A percentile compares a stretch with the other conserved stretches of the same genome.
These are phyloP conservation scores for Monosporozyma aquatica DNA, from an alignment of 805 yeast genomes.

Conservation along the genomic window DNA sequence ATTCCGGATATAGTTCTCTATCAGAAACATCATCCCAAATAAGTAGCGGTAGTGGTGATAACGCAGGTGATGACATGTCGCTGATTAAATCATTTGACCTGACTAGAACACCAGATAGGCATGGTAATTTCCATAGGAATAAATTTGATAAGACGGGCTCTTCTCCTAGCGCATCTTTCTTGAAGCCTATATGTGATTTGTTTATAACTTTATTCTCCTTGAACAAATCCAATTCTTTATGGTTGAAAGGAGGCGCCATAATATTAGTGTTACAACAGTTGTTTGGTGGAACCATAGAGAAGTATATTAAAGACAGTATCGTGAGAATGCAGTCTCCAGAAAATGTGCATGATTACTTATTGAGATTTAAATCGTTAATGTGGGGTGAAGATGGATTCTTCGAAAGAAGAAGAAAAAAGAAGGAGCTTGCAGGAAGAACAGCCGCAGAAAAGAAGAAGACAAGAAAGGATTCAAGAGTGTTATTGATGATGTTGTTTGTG, in stretches of 20 bases:
- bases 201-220: conserved; percentile 62
- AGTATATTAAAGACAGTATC: conserved; percentile 40
- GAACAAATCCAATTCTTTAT: conserved; percentile 47
- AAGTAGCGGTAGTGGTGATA: not conserved
- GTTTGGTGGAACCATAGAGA: conserved; percentile 81
- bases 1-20: no score
- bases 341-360: conserved; percentile 36
- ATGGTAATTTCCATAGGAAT: no score
- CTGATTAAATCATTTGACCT: not conserved
- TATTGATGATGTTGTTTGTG: conserved; percentile 48
- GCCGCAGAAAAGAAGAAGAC: conserved; percentile 43
- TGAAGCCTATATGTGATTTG: conserved; percentile 74
- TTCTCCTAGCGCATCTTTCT: conserved; percentile 39
- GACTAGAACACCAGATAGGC: no score
- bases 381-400: conserved; percentile 51
- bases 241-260: conserved; percentile 81
- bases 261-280: conserved; percentile 75
- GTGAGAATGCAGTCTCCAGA: conserved; percentile 27
- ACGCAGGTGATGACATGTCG: not conserved
- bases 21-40: conserved; percentile 1
- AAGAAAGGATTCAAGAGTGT: conserved; percentile 46
- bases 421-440: conserved; percentile 32
- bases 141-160: no score
- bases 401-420: conserved; percentile 31
- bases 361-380: conserved; percentile 23